Conservation (phyloP, 768 basidiomycete genomes). For the Mycena rosella region DNA sequence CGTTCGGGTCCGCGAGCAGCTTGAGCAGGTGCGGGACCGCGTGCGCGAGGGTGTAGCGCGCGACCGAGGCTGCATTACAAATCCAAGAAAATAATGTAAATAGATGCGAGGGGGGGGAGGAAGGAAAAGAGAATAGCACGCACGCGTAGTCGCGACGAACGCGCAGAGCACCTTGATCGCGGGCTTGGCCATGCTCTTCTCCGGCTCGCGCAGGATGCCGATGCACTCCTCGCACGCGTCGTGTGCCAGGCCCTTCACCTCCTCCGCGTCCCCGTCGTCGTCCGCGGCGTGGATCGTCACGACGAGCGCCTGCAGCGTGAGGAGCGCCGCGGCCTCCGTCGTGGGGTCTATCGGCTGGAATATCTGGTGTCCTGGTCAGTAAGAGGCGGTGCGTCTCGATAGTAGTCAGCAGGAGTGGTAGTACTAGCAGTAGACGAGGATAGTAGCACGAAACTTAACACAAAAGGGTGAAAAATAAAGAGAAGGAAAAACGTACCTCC, state of each 20-base stretch:
- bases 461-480: too few relatives aligned
- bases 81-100: neutral
- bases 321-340: constrained; percentile 82
- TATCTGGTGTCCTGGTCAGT: constrained; percentile 73
- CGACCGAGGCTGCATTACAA: constrained; percentile 68
- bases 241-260: constrained; percentile 71
- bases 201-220: constrained; percentile 85
- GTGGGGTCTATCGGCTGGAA: constrained; percentile 89
- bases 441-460: too few relatives aligned
- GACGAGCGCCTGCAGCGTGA: constrained; percentile 79
- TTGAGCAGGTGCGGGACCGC: constrained; percentile 81
- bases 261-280: constrained; percentile 49
- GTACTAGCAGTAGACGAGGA: too few relatives aligned
- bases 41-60: constrained; percentile 74
- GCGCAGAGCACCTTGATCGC: constrained; percentile 88
- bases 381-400: too few relatives aligned
- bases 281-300: constrained; percentile 74
- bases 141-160: constrained; percentile 84
- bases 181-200: constrained; percentile 92
- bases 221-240: constrained; percentile 88
- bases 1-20: constrained; percentile 80
- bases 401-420: too few relatives aligned
- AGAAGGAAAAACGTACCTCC: constrained; percentile 71
- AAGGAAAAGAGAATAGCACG: too few relatives aligned
- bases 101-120: neutral